Evolutionary conservation across 1,284 basidiomycete species (phyloP), one percentile per base, ranked within the genome.

Genomic region (Rhodotorula sp.): DNA sequence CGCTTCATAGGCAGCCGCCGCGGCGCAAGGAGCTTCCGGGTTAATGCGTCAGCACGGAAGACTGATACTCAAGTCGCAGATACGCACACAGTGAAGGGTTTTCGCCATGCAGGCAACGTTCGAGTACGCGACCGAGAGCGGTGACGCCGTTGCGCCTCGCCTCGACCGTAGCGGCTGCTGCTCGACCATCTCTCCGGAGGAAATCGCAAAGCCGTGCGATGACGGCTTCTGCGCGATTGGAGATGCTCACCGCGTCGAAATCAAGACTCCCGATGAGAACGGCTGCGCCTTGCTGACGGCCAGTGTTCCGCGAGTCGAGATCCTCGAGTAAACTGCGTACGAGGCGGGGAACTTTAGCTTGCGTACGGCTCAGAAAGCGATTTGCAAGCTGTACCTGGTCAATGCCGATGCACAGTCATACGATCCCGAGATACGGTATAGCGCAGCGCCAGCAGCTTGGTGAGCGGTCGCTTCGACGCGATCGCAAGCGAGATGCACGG

Each of bases 401-500:
- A 92, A 83, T 67, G 87, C 84, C 34, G 79, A 76, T 12, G 86
- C 84, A 73, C 88, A 89, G 76, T 91, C 87, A 43, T 85, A 83
- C 2, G 91, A 83, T 57, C 81, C 82, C 80, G 92, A 95, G 69
- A 92, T 83, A 12, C 60, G 84, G 10, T 84, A 83, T 82, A 94
- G 81, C 47, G 90, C 87, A 54, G 80, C 79, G 43, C 91, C 86
- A 62, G 89, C 88, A 5, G 89, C 87, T 72, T 89, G 86, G 80
- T 97, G 95, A 0, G 91, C 90, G 26, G 81, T 78, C 3, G 81
- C 79, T 68, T 85, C 87, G 68, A 87, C 85, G 74, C 91, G 87
- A 78, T 89, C 90, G 66, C 93, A 83, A 2, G 90, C 89, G 64
- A 86, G 83, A 75, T 93, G 87, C 45, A 97, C 81, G 55, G 93